These are phyloP conservation scores for Bolboschoenus planiculmis DNA, from an alignment of 176 grass and related monocot genomes.

Conservation along the genomic window DNA sequence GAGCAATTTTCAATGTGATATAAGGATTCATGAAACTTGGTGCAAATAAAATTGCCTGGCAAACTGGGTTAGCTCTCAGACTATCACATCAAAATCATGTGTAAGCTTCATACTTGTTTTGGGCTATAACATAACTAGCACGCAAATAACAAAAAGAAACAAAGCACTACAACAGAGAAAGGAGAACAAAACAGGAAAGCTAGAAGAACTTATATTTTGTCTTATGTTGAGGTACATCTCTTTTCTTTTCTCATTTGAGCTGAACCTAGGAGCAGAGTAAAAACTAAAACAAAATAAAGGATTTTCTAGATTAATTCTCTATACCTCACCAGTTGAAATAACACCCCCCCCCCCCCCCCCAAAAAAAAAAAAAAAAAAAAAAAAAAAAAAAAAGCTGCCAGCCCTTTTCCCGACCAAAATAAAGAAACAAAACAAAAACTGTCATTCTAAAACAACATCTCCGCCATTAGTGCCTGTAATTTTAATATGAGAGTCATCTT, in stretches of 20 bases:
- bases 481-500: slow-evolving; percentile 10
- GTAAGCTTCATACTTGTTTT: background rate
- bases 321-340: slow-evolving; percentile 4
- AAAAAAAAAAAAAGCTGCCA: too few relatives aligned
- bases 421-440: background rate
- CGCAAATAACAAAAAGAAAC: background rate
- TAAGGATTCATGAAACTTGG: background rate
- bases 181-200: slow-evolving; percentile 12
- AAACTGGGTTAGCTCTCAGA: background rate
- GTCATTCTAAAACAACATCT: slow-evolving; percentile 50
- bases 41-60: background rate
- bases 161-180: background rate
- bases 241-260: slow-evolving; percentile 12
- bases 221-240: slow-evolving; percentile 21
- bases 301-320: slow-evolving; percentile 13
- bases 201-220: slow-evolving; percentile 18
- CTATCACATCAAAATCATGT: background rate
- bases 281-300: slow-evolving; percentile 11
- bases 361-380: too few relatives aligned
- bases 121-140: background rate
- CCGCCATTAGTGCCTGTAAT: slow-evolving; percentile 27
- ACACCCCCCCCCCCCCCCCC: too few relatives aligned
- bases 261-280: slow-evolving; percentile 11
- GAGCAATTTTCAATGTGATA: background rate
- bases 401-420: background rate